Evolutionary conservation across 2,329 filamentous ascomycete species (phyloP).

Genomic region (Phialophora verrucosa): DNA sequence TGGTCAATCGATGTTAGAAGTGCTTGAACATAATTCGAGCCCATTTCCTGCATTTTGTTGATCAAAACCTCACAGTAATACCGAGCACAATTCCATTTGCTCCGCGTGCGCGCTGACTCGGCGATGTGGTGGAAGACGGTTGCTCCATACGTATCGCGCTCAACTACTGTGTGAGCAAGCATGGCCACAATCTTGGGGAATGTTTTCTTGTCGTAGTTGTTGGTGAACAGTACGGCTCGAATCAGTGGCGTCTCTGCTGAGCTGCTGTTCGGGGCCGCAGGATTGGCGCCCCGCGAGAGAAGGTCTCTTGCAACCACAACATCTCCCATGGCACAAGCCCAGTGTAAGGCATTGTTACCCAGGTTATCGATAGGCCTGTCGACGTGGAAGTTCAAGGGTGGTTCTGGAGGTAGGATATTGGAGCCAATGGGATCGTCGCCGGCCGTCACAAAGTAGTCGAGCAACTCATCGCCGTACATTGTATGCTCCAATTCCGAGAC

Average conservation of each 20-base stretch:
- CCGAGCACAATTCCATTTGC: slow-evolving; percentile 84
- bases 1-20: slow-evolving; percentile 82
- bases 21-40: slow-evolving; percentile 75
- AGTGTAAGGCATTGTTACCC: slow-evolving; percentile 90
- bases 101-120: slow-evolving; percentile 81
- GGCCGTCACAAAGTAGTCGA: slow-evolving; percentile 94
- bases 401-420: slow-evolving; percentile 68
- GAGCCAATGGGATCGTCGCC: slow-evolving; percentile 73
- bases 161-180: slow-evolving; percentile 79
- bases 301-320: slow-evolving; percentile 88
- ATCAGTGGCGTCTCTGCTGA: slow-evolving; percentile 93
- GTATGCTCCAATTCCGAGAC: slow-evolving; percentile 79
- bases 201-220: slow-evolving; percentile 91
- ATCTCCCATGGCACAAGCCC: slow-evolving; percentile 97
- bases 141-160: slow-evolving; percentile 77
- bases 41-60: slow-evolving; percentile 80
- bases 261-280: slow-evolving; percentile 73
- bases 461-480: slow-evolving; percentile 86
- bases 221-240: slow-evolving; percentile 93
- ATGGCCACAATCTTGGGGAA: slow-evolving; percentile 85
- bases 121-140: slow-evolving; percentile 96
- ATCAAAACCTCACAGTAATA: slow-evolving; percentile 94
- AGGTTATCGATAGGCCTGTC: slow-evolving; percentile 94
- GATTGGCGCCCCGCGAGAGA: slow-evolving; percentile 76
- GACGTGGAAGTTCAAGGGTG: slow-evolving; percentile 83